Evolutionary conservation across 2,329 filamentous ascomycete species (phyloP).

Genomic region (Xylariaceae sp.): DNA sequence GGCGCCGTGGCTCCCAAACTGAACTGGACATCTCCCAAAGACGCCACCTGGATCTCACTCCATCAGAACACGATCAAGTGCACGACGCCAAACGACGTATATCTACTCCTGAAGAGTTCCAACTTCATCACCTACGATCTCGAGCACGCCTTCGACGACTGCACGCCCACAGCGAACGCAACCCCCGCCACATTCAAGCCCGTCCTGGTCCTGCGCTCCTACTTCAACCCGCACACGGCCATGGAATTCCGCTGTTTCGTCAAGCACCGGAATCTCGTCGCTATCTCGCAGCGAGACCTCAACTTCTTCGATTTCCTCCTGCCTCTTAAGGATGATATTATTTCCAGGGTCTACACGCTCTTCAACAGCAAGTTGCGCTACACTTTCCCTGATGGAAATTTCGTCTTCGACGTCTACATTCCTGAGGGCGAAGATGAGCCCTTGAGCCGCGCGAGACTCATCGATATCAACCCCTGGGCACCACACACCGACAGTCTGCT

Average conservation of each 20-base stretch:
- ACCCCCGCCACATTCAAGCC: slow-evolving; percentile 54
- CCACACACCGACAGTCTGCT: slow-evolving; percentile 80
- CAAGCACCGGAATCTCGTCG: slow-evolving; percentile 71
- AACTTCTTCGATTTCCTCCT: slow-evolving; percentile 83
- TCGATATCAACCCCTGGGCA: slow-evolving; percentile 96
- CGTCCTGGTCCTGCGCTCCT: slow-evolving; percentile 79
- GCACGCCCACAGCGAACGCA: slow-evolving; percentile 38
- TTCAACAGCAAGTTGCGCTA: slow-evolving; percentile 69
- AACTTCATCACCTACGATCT: slow-evolving; percentile 93
- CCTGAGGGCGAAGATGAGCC: slow-evolving; percentile 57
- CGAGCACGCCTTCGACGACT: slow-evolving; percentile 85
- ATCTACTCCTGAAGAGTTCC: slow-evolving; percentile 87
- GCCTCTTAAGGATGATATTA: slow-evolving; percentile 58
- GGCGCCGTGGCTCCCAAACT: slow-evolving; percentile 87
- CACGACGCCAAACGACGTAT: slow-evolving; percentile 81
- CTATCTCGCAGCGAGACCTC: slow-evolving; percentile 80
- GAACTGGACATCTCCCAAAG: slow-evolving; percentile 96
- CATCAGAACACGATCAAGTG: slow-evolving; percentile 89
- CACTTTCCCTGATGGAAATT: slow-evolving; percentile 77
- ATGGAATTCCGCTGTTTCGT: slow-evolving; percentile 97
- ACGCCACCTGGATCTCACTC: slow-evolving; percentile 85
- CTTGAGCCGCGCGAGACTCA: slow-evolving; percentile 71
- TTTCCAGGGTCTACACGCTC: slow-evolving; percentile 66
- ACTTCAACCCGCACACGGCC: slow-evolving; percentile 80
- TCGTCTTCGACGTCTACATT: slow-evolving; percentile 89